Evolutionary conservation across 1,139 yeast genomes (phyloP).

Genomic region (Magnusiomyces sp.): DNA sequence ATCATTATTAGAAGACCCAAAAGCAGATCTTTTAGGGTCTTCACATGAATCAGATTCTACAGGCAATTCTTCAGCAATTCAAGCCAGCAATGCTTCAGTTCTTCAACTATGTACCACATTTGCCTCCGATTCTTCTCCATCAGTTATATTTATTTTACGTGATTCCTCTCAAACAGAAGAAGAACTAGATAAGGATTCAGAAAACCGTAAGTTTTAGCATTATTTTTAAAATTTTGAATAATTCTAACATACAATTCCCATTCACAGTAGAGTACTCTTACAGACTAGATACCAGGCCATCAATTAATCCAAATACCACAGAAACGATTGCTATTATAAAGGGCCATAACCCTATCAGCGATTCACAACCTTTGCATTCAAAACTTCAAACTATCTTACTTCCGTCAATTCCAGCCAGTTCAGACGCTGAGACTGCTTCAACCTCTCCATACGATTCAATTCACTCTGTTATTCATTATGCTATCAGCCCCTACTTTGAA

Average conservation of each 20-base stretch:
- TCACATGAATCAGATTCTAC: neutral
- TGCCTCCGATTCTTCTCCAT: constrained; percentile 12
- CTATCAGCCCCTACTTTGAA: constrained; percentile 48
- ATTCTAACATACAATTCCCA: neutral
- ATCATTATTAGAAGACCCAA: constrained; percentile 12
- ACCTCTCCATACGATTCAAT: constrained; percentile 44
- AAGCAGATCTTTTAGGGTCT: constrained; percentile 7
- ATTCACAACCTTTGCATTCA: constrained; percentile 27
- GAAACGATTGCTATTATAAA: constrained; percentile 39
- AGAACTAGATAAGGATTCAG: neutral
- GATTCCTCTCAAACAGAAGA: constrained; percentile 2
- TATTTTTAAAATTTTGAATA: neutral
- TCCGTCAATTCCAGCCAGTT: constrained; percentile 15
- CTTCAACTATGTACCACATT: constrained; percentile 12
- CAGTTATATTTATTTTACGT: constrained; percentile 13
- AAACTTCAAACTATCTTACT: constrained; percentile 36
- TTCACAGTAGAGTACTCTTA: constrained; percentile 3
- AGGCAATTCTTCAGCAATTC: neutral
- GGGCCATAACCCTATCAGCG: constrained; percentile 33
- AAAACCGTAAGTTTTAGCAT: neutral
- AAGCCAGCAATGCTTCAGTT: constrained; percentile 2
- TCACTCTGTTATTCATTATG: constrained; percentile 48
- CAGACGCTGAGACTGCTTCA: neutral
- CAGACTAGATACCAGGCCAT: constrained; percentile 14
- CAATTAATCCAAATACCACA: constrained; percentile 13